Base-by-base conservation (phyloP, 140 eudicot species). In the Anethum foeniculum region DNA sequence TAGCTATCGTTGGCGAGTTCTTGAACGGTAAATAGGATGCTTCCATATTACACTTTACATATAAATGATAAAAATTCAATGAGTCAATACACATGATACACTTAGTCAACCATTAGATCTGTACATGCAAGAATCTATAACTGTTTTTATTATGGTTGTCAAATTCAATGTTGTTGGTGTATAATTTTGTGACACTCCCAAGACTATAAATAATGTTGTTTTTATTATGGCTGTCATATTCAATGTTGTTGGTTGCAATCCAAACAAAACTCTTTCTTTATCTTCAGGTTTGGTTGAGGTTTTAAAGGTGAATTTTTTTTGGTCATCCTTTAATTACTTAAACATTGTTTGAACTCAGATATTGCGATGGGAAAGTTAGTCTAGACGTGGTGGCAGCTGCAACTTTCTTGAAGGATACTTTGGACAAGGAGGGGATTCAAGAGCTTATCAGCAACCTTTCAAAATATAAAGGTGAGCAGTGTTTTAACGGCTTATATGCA, bases 301-400 rank as follows among this genome's bases (percentile, higher is more conserved):
- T 28, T 71, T 34, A 7, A 34, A 6, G 28, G 7, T 1, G n/a
- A 71, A 5, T 9, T 69, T 71, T 6, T n/a, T 1, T 15, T 13
- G n/a, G 30, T 75, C 12, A 28, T 46, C 28, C 4, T 25, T 46
- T 27, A 25, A 60, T 19, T 78, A 5, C 12, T 21, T 39, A n/a
- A 62, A 75, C 28, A 52, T 48, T 76, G 19, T 44, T 75, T 82
- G 32, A 77, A 6, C 60, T 80, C 90, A 94, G 97, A 82, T 96
- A 94, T 87, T 85, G 86, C 81, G 97, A 94, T 75, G 98, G 97
- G 76, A 92, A 94, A 85, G 97, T 92, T 77, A 90, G 94, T 71
- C 89, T 91, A 1, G 97, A 92, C 75, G 96, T 92, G 88, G 93
- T 94, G 85, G 98, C 97, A 27, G 89, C 97, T 81, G 98, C 97